phyloP scores from a whole-genome alignment of 805 yeast genomes.

The Candida odintsovae region DNA sequence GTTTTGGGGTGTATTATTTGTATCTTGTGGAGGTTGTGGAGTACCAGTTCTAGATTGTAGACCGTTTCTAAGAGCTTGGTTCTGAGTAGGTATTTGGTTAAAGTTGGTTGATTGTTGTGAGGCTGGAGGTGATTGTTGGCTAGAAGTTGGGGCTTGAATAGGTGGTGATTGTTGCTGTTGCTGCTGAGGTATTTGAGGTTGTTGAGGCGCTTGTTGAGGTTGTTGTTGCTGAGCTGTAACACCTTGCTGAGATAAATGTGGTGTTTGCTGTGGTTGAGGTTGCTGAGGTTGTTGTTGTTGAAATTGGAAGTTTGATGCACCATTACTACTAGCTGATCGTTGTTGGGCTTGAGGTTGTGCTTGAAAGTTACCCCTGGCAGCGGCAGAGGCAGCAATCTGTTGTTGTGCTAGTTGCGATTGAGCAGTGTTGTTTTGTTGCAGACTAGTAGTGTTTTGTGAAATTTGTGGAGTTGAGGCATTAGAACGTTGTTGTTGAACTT shows the following conservation, averaged over 20 bases:
- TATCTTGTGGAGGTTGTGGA: conserved; percentile 15
- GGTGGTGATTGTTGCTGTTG: conserved; percentile 6
- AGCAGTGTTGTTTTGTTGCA: not conserved
- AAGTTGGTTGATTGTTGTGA: conserved; percentile 6
- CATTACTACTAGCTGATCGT: conserved; percentile 27
- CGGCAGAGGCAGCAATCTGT: conserved; percentile 5
- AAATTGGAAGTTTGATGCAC: conserved; percentile 2
- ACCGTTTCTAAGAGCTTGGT: conserved; percentile 3
- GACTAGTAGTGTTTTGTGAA: not conserved
- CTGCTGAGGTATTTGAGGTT: conserved; percentile 6
- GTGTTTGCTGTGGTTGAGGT: conserved; percentile 17
- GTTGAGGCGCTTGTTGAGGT: conserved; percentile 3
- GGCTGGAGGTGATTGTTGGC: conserved; percentile 12
- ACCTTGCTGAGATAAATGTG: conserved; percentile 1
- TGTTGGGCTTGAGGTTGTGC: conserved; percentile 23
- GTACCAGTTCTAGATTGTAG: conserved; percentile 14
- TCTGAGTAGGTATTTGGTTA: conserved; percentile 4
- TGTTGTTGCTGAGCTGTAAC: conserved; percentile 4
- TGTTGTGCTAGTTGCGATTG: conserved; percentile 3
- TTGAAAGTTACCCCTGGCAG: not conserved
- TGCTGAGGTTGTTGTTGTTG: conserved; percentile 1
- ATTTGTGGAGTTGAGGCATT: conserved; percentile 4
- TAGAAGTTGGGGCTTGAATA: conserved; percentile 8
- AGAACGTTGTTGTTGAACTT: conserved; percentile 18
- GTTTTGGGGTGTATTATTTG: conserved; percentile 7